These are phyloP conservation scores for Medicago lupulina DNA, from an alignment of 306 rosid species.

Conservation along the genomic window DNA sequence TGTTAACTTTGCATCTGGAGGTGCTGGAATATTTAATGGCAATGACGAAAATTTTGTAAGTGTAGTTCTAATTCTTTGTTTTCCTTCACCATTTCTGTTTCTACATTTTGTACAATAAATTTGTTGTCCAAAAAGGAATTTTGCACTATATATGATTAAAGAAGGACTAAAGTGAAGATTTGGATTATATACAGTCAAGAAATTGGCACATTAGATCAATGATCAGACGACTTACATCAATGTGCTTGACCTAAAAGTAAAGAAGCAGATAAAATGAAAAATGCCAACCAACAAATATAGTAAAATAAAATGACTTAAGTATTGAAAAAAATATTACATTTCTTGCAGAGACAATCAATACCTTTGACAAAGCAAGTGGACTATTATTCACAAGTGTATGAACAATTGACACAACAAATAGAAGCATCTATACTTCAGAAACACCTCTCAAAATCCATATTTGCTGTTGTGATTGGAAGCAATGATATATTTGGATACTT, in stretches of 20 bases:
- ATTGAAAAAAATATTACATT: background rate
- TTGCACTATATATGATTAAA: too few species aligned
- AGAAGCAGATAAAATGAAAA: too few species aligned
- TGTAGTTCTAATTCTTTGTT: background rate
- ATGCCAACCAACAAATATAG: too few species aligned
- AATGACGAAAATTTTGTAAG: slow-evolving; percentile 56
- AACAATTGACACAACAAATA: slow-evolving; percentile 43
- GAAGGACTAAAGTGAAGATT: too few species aligned
- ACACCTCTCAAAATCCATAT: slow-evolving; percentile 67
- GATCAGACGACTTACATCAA: background rate
- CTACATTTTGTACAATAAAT: background rate
- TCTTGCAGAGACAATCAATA: slow-evolving; percentile 51
- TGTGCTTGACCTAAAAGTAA: background rate
- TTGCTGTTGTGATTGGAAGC: slow-evolving; percentile 73
- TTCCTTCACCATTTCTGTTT: background rate
- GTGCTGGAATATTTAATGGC: slow-evolving; percentile 78
- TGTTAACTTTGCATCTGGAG: slow-evolving; percentile 87
- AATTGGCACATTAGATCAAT: too few species aligned
- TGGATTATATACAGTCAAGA: too few species aligned
- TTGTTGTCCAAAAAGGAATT: background rate
- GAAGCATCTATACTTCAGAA: slow-evolving; percentile 47
- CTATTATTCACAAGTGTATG: slow-evolving; percentile 47
- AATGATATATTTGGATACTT: slow-evolving; percentile 74
- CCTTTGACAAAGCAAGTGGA: slow-evolving; percentile 62
- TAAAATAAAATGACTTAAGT: too few species aligned